Evolutionary conservation across 148 eudicot species (phyloP).

Genomic region (Oxyria digyna): DNA sequence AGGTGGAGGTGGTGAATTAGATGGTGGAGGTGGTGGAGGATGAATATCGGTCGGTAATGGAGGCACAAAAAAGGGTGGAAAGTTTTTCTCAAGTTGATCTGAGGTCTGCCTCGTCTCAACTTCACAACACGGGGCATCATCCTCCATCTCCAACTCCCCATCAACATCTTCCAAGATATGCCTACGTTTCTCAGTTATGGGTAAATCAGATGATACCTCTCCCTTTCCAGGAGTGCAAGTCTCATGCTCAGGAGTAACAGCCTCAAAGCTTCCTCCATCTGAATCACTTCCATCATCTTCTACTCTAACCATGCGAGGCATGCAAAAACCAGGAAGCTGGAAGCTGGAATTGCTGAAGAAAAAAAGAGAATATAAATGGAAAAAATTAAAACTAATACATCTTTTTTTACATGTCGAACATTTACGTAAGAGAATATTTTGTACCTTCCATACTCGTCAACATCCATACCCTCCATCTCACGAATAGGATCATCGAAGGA

Average conservation of each 20-base stretch:
- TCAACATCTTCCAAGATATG: slow-evolving; percentile 97
- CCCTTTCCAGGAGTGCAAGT: slow-evolving; percentile 26
- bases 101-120: slow-evolving; percentile 22
- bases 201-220: slow-evolving; percentile 18
- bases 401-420: background rate
- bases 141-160: slow-evolving; percentile 99
- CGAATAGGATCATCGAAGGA: slow-evolving; percentile 94
- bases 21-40: slow-evolving; percentile 48
- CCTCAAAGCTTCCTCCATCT: slow-evolving; percentile 85
- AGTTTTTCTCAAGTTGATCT: slow-evolving; percentile 12
- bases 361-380: slow-evolving; percentile 6
- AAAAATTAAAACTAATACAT: background rate
- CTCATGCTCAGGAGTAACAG: slow-evolving; percentile 90
- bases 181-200: slow-evolving; percentile 44
- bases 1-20: slow-evolving; percentile 27
- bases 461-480: slow-evolving; percentile 87
- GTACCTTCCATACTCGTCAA: slow-evolving; percentile 98
- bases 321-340: slow-evolving; percentile 86
- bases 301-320: slow-evolving; percentile 81
- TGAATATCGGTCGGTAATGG: slow-evolving; percentile 46
- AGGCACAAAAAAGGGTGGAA: slow-evolving; percentile 25
- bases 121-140: slow-evolving; percentile 72
- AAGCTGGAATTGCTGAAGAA: slow-evolving; percentile 82
- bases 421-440: background rate
- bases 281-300: slow-evolving; percentile 78